These are phyloP conservation scores for Plasmodium ovale DNA, from an alignment of 169 alveolate species.

Conservation along the genomic window DNA sequence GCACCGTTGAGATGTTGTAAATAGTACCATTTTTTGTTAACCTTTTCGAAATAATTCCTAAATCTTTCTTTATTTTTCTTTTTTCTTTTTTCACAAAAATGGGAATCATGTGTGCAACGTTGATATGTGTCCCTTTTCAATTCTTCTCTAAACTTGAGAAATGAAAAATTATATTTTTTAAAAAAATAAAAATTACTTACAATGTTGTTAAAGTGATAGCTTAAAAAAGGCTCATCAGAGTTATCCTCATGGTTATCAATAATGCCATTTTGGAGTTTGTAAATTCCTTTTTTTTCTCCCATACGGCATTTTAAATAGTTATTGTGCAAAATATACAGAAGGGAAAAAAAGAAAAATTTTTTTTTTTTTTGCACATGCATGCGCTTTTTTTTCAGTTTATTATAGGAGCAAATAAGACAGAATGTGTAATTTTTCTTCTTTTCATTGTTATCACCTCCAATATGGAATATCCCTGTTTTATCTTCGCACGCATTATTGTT, in stretches of 20 bases:
- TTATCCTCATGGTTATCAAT: too few species aligned
- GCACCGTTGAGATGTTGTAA: background rate
- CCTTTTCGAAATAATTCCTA: background rate
- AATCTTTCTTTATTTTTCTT: constrained; percentile 8
- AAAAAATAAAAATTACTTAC: background rate
- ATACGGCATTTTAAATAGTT: background rate
- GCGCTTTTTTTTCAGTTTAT: constrained; percentile 1
- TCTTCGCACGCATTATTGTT: background rate
- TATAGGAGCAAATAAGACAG: constrained; percentile 22
- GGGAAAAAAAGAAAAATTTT: background rate
- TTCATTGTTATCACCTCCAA: background rate
- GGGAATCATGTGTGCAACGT: background rate
- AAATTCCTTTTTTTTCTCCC: background rate
- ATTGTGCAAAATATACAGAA: background rate
- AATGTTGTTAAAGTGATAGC: constrained; percentile 5
- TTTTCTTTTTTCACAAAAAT: background rate
- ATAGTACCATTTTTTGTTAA: background rate
- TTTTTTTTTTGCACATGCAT: constrained; percentile 7
- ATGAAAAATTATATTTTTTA: background rate
- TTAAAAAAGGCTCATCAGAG: constrained; percentile 1
- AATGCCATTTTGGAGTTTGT: background rate
- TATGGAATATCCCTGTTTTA: background rate
- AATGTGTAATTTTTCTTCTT: background rate
- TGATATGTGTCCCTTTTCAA: background rate
- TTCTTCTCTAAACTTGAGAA: background rate